These are phyloP conservation scores for Apophysomyces sp. DNA, from an alignment of 371 early-diverging fungal genomes.

Conservation along the genomic window DNA sequence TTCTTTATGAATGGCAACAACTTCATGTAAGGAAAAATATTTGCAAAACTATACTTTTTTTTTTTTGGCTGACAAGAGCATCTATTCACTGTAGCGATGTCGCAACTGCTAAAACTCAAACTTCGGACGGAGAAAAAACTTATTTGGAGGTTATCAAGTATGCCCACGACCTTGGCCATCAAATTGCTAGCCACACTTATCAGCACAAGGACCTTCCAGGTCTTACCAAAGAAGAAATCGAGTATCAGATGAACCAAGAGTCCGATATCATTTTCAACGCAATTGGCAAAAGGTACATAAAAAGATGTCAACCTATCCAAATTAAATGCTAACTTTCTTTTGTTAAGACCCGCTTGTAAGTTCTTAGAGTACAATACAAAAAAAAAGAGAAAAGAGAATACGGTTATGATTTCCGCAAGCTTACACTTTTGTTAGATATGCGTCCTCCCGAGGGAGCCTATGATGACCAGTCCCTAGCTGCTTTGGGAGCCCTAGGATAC, in stretches of 20 bases:
- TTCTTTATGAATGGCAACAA: slow-evolving; percentile 65
- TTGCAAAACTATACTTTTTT: not conserved
- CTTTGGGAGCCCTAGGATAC: slow-evolving; percentile 46
- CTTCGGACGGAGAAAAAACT: slow-evolving; percentile 10
- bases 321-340: not conserved
- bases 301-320: not conserved
- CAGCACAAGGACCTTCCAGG: slow-evolving; percentile 40
- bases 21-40: slow-evolving; percentile 18
- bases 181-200: slow-evolving; percentile 62
- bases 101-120: slow-evolving; percentile 14
- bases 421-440: slow-evolving; percentile 16
- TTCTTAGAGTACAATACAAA: no score
- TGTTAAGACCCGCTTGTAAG: slow-evolving; percentile 37
- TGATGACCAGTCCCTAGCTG: slow-evolving; percentile 23
- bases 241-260: slow-evolving; percentile 23
- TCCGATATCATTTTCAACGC: slow-evolving; percentile 24
- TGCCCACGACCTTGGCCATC: slow-evolving; percentile 41
- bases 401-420: no score
- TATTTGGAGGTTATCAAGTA: slow-evolving; percentile 39
- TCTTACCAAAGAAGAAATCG: slow-evolving; percentile 17
- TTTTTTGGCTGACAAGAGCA: no score
- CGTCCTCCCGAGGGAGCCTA: slow-evolving; percentile 56
- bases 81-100: slow-evolving; percentile 16
- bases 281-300: slow-evolving; percentile 22
- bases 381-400: no score